Base-by-base conservation (phyloP, 345 rosid genomes). In the Moringa oleifera region DNA sequence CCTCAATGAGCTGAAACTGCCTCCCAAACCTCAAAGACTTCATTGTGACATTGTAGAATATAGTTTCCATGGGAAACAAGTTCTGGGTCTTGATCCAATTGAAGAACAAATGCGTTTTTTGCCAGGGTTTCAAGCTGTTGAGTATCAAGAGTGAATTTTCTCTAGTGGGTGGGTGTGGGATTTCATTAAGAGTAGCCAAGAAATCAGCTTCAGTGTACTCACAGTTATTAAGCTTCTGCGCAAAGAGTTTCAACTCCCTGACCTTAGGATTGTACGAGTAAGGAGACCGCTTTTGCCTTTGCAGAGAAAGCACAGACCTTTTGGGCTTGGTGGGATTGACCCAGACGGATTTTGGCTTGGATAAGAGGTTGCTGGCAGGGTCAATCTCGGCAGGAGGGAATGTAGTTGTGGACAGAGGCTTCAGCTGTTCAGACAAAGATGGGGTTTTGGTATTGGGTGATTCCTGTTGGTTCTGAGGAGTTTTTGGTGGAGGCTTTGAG, bases 391-490 rank as follows among this genome's bases (percentile, higher is more conserved):
- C 62, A 28, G 79, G 53, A 62, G 85, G 68, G 25, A 87, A 86
- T 9, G 85, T 84, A 33, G 91, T 84, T 18, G 83, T 56, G 25
- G 89, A 87, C 59, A 92, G 85, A 55, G 91, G 89, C 78, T 75
- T 84, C 60, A 89, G 96, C 54, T 89, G 98, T 55, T 92, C 98
- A 57, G 96, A 82, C 25, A 87, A 75, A 74, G 98, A 84, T 31
- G 89, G 78, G 58, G 21, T 81, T 37, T 81, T 76, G 17, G 77
- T 61, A 62, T 58, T 25, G 59, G 77, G 71, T 41, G 73, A 52
- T 49, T 73, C 78, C 17, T 74, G 54, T 19, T 68, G 68, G 57
- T 68, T 69, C 59, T 70, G 73, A 47, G 80, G 61, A 65, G 79
- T 41, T 63, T 75, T 74, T 58, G 75, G 51, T 7, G 74, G 51